Evolutionary conservation across 2,329 filamentous ascomycete species (phyloP).

Genomic region (Beauveria sp.): DNA sequence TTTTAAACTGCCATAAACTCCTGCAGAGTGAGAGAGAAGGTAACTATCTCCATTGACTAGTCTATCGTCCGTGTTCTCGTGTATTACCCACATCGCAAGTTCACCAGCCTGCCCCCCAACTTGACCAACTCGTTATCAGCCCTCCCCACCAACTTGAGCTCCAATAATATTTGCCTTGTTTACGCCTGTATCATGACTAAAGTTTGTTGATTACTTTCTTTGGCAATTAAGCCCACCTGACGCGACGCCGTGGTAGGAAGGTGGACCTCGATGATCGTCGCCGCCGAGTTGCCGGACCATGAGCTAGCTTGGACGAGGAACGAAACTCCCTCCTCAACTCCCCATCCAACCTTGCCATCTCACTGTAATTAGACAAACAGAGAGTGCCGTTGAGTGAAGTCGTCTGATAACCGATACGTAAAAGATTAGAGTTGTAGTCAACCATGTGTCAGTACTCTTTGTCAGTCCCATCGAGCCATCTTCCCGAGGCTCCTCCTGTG

Average conservation of each 20-base stretch:
- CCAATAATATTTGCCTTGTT: too few relatives aligned
- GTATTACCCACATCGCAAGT: too few relatives aligned
- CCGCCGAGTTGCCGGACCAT: not conserved
- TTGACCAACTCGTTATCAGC: too few relatives aligned
- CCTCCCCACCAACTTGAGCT: too few relatives aligned
- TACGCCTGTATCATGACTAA: too few relatives aligned
- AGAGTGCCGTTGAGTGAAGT: not conserved
- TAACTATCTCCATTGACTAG: too few relatives aligned
- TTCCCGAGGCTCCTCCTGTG: not conserved
- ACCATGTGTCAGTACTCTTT: not conserved
- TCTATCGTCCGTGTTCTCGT: too few relatives aligned
- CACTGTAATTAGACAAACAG: too few relatives aligned
- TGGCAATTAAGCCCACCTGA: not conserved
- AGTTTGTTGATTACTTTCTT: too few relatives aligned
- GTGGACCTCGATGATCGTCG: not conserved
- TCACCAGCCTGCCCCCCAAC: too few relatives aligned
- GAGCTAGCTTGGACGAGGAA: not conserved
- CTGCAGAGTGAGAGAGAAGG: too few relatives aligned
- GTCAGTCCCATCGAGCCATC: not conserved
- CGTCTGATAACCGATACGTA: not conserved
- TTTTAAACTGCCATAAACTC: too few relatives aligned
- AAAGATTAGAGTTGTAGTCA: not conserved
- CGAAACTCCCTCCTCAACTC: not conserved
- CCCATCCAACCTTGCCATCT: not conserved
- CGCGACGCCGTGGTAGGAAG: not conserved